Evolutionary conservation across 2,329 filamentous ascomycete species (phyloP).

Genomic region (Stagonosporopsis rhizophila): DNA sequence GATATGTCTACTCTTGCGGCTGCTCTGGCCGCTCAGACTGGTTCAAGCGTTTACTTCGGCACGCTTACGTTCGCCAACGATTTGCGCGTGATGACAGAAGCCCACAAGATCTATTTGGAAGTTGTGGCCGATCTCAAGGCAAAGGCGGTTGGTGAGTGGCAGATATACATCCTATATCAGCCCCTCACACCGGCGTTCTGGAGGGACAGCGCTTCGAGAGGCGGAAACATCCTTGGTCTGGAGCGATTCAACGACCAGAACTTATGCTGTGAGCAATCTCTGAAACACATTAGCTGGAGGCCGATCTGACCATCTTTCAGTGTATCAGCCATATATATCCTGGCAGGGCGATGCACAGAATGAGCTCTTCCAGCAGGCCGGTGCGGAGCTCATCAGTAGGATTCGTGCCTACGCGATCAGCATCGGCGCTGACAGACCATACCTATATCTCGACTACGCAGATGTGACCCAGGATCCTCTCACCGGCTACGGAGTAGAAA

Average conservation of each 20-base stretch:
- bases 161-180: slow-evolving; percentile 46
- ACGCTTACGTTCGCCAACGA: slow-evolving; percentile 45
- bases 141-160: slow-evolving; percentile 40
- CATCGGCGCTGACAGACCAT: slow-evolving; percentile 33
- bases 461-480: slow-evolving; percentile 31
- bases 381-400: slow-evolving; percentile 23
- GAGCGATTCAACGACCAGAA: slow-evolving; percentile 25
- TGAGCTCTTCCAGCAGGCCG: slow-evolving; percentile 27
- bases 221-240: slow-evolving; percentile 53
- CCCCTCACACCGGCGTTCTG: slow-evolving; percentile 50
- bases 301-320: background rate
- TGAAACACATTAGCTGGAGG: fast-evolving
- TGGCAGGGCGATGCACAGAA: slow-evolving; percentile 34
- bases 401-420: slow-evolving; percentile 27
- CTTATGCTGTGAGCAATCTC: slow-evolving; percentile 25
- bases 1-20: slow-evolving; percentile 35
- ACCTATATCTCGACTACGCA: slow-evolving; percentile 47
- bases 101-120: slow-evolving; percentile 51
- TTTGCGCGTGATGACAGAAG: slow-evolving; percentile 45
- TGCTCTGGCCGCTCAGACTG: slow-evolving; percentile 25
- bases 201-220: slow-evolving; percentile 43
- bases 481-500: slow-evolving; percentile 28
- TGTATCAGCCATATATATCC: slow-evolving; percentile 32
- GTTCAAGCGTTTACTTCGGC: slow-evolving; percentile 30
- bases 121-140: slow-evolving; percentile 46